Percentiles rank a stretch among this genome's conserved stretches.
Evolutionary conservation across 495 filamentous ascomycete species (phyloP).

Genomic region (Podospora sp.): DNA sequence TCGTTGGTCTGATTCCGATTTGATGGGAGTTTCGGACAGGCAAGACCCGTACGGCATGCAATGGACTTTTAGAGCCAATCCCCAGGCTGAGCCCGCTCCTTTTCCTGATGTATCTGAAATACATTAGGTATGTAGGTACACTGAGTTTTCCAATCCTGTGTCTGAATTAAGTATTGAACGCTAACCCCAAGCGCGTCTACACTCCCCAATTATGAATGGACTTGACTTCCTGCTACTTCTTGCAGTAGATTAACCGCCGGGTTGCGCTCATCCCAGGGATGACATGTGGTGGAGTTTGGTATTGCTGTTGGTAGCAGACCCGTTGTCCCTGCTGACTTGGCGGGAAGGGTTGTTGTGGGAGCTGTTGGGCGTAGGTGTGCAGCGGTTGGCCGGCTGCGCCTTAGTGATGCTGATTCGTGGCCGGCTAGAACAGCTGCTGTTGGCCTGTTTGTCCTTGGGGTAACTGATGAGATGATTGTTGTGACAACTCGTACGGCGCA

Average conservation of each 20-base stretch:
- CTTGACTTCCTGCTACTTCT: constrained; percentile 23
- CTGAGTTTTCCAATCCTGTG: too few relatives aligned
- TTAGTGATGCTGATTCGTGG: background rate
- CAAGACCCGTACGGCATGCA: too few relatives aligned
- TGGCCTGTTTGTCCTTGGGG: background rate
- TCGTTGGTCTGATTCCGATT: too few relatives aligned
- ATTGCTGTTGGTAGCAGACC: background rate
- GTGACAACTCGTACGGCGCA: background rate
- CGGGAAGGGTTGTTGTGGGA: background rate
- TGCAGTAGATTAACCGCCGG: constrained; percentile 23
- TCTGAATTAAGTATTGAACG: too few relatives aligned
- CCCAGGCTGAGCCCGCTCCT: too few relatives aligned
- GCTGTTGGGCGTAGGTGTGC: constrained; percentile 2
- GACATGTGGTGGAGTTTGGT: background rate
- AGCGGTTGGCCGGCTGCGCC: background rate
- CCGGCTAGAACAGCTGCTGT: background rate
- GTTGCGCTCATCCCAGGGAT: constrained; percentile 23
- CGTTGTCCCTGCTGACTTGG: background rate
- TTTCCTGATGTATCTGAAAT: too few relatives aligned
- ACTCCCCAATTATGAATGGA: background rate
- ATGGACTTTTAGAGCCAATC: too few relatives aligned
- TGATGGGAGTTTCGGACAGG: too few relatives aligned
- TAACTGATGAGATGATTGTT: background rate
- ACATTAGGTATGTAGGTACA: too few relatives aligned
- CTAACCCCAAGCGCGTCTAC: too few relatives aligned